Base-by-base conservation (phyloP, 306 rosid genomes). In the Parietaria judaica region DNA sequence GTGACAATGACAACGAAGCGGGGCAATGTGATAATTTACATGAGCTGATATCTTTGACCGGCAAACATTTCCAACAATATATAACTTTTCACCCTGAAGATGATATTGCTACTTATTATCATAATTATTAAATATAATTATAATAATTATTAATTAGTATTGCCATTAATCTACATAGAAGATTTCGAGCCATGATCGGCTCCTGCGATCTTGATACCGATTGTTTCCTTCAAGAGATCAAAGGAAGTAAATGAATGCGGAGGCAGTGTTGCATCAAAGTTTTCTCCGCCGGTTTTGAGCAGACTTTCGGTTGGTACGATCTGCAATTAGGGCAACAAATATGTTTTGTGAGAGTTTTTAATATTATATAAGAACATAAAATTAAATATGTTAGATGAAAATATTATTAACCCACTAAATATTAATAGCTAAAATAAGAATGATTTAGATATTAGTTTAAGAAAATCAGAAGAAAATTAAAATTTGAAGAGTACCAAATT, bases 231-330 rank as follows among this genome's bases (percentile, higher is more conserved):
- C 56, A 75, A 66, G 56, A 92, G 69, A 74, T 92, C 98, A 74
- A 82, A 69, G 54, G 88, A 86, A 54, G 86, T 77, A 72, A 92
- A 59, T 13, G 98, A 92, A 72, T 51, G 74, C 4, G 98, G 81
- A 12, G 73, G 73, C 31, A 86, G 43, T 36, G 13, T 17, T 3
- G 64, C 77, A 16, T 62, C 73, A 77, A 88, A 69, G 51, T 82
- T 79, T 66, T 73, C 54, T 37, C 81, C 96, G 58, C 76, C 74
- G 41, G 60, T 59, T 67, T 78, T 70, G n/a, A 88, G 74, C n/a
- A 14, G 43, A 74, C 63, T 68, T 65, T 8, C 59, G 14, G 23
- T 31, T 36, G 88, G 95, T n/a, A 12, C 65, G 60, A 92, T 86
- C 98, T 92, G 84, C 65, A 60, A 67, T 64, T 35, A 51, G 45